Conservation (phyloP, 78 protist genomes). For the Isochrysis galbana region DNA sequence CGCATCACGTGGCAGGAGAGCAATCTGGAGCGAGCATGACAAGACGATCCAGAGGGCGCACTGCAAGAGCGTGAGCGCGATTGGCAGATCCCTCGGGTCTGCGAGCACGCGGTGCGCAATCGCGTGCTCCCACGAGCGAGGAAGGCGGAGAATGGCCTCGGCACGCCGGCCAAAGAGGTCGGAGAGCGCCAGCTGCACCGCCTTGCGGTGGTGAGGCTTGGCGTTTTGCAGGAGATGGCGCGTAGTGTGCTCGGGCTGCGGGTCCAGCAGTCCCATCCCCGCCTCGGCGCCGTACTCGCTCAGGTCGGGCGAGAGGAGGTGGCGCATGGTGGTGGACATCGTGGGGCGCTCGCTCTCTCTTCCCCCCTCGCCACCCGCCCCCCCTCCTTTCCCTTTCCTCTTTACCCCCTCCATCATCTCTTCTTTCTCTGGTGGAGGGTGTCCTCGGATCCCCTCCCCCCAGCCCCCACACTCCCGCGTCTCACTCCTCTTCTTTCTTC, state of each 20-base stretch:
- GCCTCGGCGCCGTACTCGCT: neutral
- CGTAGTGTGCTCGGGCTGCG: neutral
- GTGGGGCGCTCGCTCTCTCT: too few relatives aligned
- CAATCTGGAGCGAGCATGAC: too few relatives aligned
- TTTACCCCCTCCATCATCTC: too few relatives aligned
- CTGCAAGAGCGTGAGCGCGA: neutral
- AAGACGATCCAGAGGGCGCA: too few relatives aligned
- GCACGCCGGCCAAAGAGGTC: neutral
- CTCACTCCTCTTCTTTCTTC: too few relatives aligned
- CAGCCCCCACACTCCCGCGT: too few relatives aligned
- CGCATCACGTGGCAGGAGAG: neutral
- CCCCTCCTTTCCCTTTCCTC: too few relatives aligned
- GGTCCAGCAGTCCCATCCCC: neutral
- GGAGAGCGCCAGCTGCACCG: neutral
- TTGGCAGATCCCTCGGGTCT: neutral
- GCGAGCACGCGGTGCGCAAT: neutral
- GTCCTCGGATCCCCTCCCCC: too few relatives aligned
- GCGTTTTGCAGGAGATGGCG: neutral
- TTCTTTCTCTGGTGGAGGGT: too few relatives aligned
- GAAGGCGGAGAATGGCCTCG: neutral
- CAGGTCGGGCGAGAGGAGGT: neutral
- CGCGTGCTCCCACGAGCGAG: neutral
- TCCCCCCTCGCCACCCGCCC: too few relatives aligned
- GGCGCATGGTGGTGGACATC: neutral
- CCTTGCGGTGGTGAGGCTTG: slow-evolving; percentile 7